Evolutionary conservation across 768 basidiomycete genomes (phyloP), one percentile per base, ranked within the genome.

Genomic region (Trametes coccinea): DNA sequence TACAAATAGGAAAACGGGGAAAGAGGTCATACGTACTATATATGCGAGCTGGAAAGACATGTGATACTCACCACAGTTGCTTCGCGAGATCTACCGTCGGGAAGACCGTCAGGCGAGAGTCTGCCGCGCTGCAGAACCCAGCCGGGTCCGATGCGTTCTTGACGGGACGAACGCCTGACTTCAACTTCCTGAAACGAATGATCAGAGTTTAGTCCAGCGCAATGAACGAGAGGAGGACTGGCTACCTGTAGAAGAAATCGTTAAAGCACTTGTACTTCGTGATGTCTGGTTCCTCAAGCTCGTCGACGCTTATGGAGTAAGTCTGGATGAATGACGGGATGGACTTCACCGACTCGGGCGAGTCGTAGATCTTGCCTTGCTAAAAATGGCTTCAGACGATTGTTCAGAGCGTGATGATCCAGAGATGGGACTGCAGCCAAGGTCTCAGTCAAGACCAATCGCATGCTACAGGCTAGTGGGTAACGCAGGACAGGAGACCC

Each of bases 51-150:
- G 34, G 34, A 37, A 37, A 5, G 34, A 37, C 34, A 22, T 22
- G 22, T 22, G 6, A 11, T 37, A 69, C 76, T 39, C 66, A 86
- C 91, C 92, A 93, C 67, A 92, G 83, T 70, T 84, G 72, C 69
- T 81, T 80, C 1, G 92, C 90, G 0, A 82, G 71, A 22, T 80
- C 78, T 1, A 88, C 71, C 8, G 79, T 79, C 16, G 78, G 76
- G 70, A 84, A 93, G 0, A 91, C 90, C 2, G 86, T 88, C 56
- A 94, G 70, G 13, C 92, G 77, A 64, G 83, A 88, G 66, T 94
- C 92, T 0, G 92, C 91, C 0, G 85, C 84, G 16, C 83, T 85
- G 67, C 84, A 84, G 45, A 93, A 74, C 30, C 80, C 78, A 4
- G 69, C 65, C 0, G 82, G 78, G 59, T 89, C 81, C 1, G 80